Base-by-base conservation (phyloP, 1,139 yeast species). In the Nematodospora anomalae region DNA sequence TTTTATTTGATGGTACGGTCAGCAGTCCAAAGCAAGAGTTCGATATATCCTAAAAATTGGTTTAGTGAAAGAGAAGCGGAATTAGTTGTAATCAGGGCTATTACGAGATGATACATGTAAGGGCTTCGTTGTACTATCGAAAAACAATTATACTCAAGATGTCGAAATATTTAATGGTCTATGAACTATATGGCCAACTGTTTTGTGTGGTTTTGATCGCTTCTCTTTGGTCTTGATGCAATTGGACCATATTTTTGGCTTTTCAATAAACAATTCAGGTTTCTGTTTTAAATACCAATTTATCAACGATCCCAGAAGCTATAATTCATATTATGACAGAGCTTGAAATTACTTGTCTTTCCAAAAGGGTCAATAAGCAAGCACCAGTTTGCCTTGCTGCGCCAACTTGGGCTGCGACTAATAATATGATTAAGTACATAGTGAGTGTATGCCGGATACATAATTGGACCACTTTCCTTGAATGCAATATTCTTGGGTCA, bases 101-200 rank as follows among this genome's bases (percentile, higher is more conserved):
- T 60, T 82, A 37, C 59, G 87, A 47, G 86, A 81, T 53, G 89
- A 82, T 49, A 87, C 88, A 5, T 60, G 75, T 1, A 81, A 81
- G 56, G 85, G 86, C n/a, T n/a, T n/a, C n/a, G n/a, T n/a, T n/a
- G n/a, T n/a, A n/a, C n/a, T n/a, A 12, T 82, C 78, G 44, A 79
- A 80, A 84, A 68, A 79, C n/a, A n/a, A n/a, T n/a, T n/a, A n/a
- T n/a, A n/a, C n/a, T n/a, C n/a, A n/a, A n/a, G 35, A 52, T 79
- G 24, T 49, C 62, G 49, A 54, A 55, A 28, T 60, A 80, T 4
- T 41, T 79, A 8, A 35, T 49, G 7, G 87, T 82, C 53, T 76
- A 68, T 46, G 80, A 80, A 51, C n/a, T n/a, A 49, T 79, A 36
- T 71, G 80, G 77, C 86, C 86, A 7, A 57, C 80, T 16, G n/a